Evolutionary conservation across 441 rosid species (phyloP).

Genomic region (Aleurites moluccanus): DNA sequence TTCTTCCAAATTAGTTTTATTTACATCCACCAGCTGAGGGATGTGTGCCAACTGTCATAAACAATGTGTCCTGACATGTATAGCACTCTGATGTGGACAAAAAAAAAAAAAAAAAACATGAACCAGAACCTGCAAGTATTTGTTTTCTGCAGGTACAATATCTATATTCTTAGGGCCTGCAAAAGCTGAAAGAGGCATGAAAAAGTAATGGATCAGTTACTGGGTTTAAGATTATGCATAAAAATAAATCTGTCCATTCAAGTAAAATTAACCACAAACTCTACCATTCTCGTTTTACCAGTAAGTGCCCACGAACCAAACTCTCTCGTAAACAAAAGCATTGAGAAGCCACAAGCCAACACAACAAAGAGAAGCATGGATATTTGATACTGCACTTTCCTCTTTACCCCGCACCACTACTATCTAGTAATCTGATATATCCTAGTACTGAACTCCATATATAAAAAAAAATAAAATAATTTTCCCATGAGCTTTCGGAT

Average conservation of each 20-base stretch:
- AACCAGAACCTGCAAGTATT: slow-evolving; percentile 60
- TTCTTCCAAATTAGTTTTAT: too few species aligned
- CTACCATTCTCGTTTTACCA: slow-evolving; percentile 45
- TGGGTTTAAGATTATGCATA: neutral
- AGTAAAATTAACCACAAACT: neutral
- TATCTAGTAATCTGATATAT: neutral
- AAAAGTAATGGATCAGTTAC: slow-evolving; percentile 14
- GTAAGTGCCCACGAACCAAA: slow-evolving; percentile 47
- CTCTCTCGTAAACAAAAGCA: slow-evolving; percentile 47
- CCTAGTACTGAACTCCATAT: too few species aligned
- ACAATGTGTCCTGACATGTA: too few species aligned
- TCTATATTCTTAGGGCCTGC: slow-evolving; percentile 45
- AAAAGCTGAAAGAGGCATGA: slow-evolving; percentile 42
- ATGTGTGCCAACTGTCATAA: too few species aligned
- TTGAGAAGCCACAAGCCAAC: slow-evolving; percentile 40
- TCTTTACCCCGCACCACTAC: slow-evolving; percentile 39
- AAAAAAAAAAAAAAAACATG: slow-evolving; percentile 23
- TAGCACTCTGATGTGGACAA: too few species aligned
- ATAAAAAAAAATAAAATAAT: too few species aligned
- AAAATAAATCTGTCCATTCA: too few species aligned
- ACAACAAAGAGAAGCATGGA: slow-evolving; percentile 49
- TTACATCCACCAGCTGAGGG: too few species aligned
- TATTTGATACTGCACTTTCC: slow-evolving; percentile 52
- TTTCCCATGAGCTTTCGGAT: too few species aligned
- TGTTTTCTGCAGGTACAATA: slow-evolving; percentile 49